Base-by-base conservation (phyloP, 495 filamentous ascomycete genomes). In the Chaetomidium leptoderma region DNA sequence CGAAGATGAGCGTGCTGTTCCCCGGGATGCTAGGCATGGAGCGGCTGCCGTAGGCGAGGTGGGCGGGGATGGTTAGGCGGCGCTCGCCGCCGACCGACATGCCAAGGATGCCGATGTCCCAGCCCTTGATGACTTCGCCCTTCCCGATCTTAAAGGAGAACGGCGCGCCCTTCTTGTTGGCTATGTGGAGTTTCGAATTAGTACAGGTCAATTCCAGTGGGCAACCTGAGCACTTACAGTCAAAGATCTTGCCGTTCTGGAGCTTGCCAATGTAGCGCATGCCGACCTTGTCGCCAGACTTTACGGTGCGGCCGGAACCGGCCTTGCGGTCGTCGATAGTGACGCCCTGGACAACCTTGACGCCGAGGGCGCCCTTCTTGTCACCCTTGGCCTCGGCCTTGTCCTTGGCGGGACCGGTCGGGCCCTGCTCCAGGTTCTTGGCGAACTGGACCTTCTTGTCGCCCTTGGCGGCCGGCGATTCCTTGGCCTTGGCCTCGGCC, bases 401-500 rank as follows among this genome's bases (percentile, higher is more conserved):
- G 64, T 74, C 70, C 69, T 75, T 70, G 16, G 75, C 70, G 40
- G 86, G 85, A 57, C 84, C 83, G 40, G 91, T 91, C 37, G 93
- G 93, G 45, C 92, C 93, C 71, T 96, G 91, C 78, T 97, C 95
- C 32, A 98, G 88, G 71, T 97, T 89, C 81, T 97, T 95, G 62
- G 93, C 93, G 71, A 99, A 99, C 74, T 96, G 90, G 29, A 99
- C 93, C 79, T 97, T 97, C 84, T 97, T 98, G 71, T 90, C 88
- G 32, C 72, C 73, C 76, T 88, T 87, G 60, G 76, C 64, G 58
- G 77, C 50, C 47, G 67, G 60, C 11, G 68, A 63, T 43, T 77
- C 72, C 60, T 83, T 82, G 40, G 76, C 70, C 66, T 77, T 77
- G 10, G 76, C 83, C 61, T 83, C 76, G 10, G 76, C 83, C 61